Evolutionary conservation across 139 green algal genomes (phyloP).

Genomic region (Asterochloris erici): DNA sequence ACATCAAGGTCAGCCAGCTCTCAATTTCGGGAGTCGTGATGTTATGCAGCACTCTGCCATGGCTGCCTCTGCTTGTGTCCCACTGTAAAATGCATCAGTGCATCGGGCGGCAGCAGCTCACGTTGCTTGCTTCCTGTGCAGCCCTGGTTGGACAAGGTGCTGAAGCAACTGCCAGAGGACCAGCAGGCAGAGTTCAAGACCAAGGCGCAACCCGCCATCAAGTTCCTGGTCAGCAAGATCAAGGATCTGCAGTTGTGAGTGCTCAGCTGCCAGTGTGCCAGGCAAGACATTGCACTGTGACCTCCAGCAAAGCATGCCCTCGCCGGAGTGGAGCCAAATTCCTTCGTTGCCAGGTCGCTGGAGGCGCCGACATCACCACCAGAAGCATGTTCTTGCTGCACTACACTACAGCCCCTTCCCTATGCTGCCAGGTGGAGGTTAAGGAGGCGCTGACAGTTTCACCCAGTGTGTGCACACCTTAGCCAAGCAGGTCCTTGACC

Average conservation of each 20-base stretch:
- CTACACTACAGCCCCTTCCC: too few relatives aligned
- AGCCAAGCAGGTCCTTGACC: too few relatives aligned
- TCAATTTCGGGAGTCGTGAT: not conserved
- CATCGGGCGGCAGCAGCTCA: not conserved
- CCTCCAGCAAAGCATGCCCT: too few relatives aligned
- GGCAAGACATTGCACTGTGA: too few relatives aligned
- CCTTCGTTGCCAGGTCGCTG: too few relatives aligned
- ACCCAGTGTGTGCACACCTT: too few relatives aligned
- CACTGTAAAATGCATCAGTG: not conserved
- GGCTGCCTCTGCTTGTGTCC: not conserved
- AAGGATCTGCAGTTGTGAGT: conserved; percentile 65
- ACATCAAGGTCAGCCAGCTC: conserved; percentile 41
- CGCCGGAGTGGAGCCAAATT: too few relatives aligned
- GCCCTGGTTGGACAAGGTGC: conserved; percentile 47
- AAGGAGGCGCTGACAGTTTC: too few relatives aligned
- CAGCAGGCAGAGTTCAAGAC: conserved; percentile 51
- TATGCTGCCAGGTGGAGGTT: too few relatives aligned
- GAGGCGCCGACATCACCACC: too few relatives aligned
- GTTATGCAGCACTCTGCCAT: not conserved
- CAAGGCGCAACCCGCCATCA: conserved; percentile 50
- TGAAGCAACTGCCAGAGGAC: conserved; percentile 43
- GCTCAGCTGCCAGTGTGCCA: not conserved
- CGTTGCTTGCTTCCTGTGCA: conserved; percentile 5
- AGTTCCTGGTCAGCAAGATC: conserved; percentile 56
- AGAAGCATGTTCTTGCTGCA: too few relatives aligned